Evolutionary conservation across 768 basidiomycete species (phyloP).

Genomic region (Suillus fuscotomentosus): DNA sequence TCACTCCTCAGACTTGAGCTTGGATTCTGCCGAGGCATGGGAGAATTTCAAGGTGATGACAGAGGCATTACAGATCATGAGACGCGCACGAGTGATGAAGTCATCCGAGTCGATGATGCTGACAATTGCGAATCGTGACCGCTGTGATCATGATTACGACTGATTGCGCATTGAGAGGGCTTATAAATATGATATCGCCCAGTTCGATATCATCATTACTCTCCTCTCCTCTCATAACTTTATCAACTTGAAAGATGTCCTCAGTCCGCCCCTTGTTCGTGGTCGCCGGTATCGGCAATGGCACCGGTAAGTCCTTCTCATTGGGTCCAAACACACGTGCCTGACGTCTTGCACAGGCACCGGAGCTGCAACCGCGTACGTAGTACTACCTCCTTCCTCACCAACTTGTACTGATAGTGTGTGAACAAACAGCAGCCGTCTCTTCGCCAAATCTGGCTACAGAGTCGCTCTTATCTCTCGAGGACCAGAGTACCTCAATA

Average conservation of each 20-base stretch:
- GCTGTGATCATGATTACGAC: neutral
- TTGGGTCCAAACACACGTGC: neutral
- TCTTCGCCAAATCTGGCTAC: constrained; percentile 63
- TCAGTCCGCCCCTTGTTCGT: constrained; percentile 50
- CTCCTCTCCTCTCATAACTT: neutral
- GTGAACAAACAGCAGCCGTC: constrained; percentile 39
- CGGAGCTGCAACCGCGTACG: constrained; percentile 58
- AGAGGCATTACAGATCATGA: too few species aligned
- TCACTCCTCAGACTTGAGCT: too few species aligned
- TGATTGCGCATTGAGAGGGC: neutral
- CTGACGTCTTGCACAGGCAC: constrained; percentile 39
- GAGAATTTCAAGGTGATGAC: too few species aligned
- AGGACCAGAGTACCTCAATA: constrained; percentile 48
- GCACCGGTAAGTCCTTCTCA: constrained; percentile 26
- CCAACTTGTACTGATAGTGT: neutral
- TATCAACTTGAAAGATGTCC: constrained; percentile 21
- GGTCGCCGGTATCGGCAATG: constrained; percentile 53
- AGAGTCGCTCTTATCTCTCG: constrained; percentile 66
- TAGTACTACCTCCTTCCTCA: constrained; percentile 2
- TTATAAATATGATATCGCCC: constrained; percentile 13
- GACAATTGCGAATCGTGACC: too few species aligned
- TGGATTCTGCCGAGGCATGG: too few species aligned
- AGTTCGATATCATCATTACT: neutral
- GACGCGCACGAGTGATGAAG: too few species aligned
- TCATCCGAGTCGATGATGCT: too few species aligned